Evolutionary conservation across 2,329 filamentous ascomycete species (phyloP), one percentile per base, ranked within the genome.

Genomic region (Trichoderma afroharzianum): DNA sequence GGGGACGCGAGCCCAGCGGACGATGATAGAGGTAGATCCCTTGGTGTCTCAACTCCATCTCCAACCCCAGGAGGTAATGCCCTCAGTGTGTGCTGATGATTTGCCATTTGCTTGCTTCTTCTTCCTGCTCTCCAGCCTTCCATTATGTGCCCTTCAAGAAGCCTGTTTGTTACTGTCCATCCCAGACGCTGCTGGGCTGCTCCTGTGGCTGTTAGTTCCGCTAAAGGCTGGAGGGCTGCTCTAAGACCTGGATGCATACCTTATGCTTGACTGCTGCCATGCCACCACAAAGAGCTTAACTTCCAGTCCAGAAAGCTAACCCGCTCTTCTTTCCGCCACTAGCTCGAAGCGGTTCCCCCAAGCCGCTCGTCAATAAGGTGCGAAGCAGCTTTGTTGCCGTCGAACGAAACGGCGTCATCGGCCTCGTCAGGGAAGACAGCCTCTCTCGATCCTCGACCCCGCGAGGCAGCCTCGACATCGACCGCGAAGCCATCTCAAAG

Each of bases 321-420:
- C 76, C 77, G 71, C 78, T 75, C 64, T 68, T 74, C 67, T 72
- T 72, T 68, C 71, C 71, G 69, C 72, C 70, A 64, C 72, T 74
- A 80, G 78, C 75, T 68, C 73, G 74, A 74, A 80, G 80, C 75
- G 71, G 71, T 21, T 88, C 87, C 21, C 87, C 89, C 36, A 85
- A 91, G 76, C 92, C 90, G 28, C 86, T 94, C 50, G 93, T 94
- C 53, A 93, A 92, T 73, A 93, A 92, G 81, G 90, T 94, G 57
- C 88, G 92, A 75, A 92, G 92, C 47, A 93, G 85, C 79, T 95
- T 95, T 79, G 87, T 95, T 67, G 88, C 91, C 21, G 87, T 95
- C 59, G 91, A 94, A 78, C 89, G 89, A 73, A 87, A 89, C 80
- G 88, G 88, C 68, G 83, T 85, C 58, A 82, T 89, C 75, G 88